phyloP scores from a whole-genome alignment of 768 basidiomycete genomes.

The Psilocybe cubensis region DNA sequence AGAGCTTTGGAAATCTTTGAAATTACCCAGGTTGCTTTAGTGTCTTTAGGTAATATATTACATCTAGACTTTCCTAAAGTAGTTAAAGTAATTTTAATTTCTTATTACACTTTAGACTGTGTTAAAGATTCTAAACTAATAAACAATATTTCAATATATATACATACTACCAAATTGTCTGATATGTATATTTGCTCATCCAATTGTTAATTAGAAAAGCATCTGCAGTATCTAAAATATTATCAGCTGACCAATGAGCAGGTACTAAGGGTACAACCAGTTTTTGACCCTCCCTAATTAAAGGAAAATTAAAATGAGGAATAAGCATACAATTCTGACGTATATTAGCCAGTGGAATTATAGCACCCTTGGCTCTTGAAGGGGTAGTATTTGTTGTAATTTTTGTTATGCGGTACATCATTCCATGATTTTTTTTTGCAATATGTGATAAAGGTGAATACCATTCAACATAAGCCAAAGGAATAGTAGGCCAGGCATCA shows the following conservation, averaged over 20 bases:
- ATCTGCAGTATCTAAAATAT: background rate
- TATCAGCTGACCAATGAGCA: background rate
- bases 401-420: constrained; percentile 15
- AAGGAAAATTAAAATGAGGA: background rate
- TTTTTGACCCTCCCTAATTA: background rate
- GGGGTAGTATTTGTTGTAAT: background rate
- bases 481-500: constrained; percentile 15
- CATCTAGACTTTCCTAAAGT: background rate
- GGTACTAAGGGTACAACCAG: too few relatives aligned
- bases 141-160: background rate
- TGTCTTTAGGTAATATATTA: background rate
- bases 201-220: background rate
- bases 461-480: constrained; percentile 22
- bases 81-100: background rate
- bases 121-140: background rate
- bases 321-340: constrained; percentile 13
- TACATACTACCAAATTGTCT: background rate
- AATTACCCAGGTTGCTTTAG: background rate
- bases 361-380: constrained; percentile 1
- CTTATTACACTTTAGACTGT: background rate
- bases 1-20: background rate
- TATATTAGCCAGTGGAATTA: constrained; percentile 7
- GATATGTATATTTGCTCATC: background rate
- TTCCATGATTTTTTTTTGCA: constrained; percentile 5
- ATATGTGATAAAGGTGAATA: background rate